Evolutionary conservation across 495 filamentous ascomycete genomes (phyloP).

Genomic region (Amphirosellinia nigrospora): DNA sequence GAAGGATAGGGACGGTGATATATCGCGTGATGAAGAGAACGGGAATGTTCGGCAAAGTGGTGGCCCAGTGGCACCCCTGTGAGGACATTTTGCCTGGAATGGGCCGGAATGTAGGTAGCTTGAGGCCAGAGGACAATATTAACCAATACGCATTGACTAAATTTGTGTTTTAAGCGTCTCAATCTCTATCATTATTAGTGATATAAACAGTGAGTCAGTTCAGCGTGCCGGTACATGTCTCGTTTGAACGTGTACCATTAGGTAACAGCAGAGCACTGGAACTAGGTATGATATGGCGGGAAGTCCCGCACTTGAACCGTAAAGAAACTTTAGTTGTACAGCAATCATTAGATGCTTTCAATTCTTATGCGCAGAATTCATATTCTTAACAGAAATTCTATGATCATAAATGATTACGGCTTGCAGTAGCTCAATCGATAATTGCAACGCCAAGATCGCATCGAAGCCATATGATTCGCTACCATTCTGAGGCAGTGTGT

Average conservation of each 20-base stretch:
- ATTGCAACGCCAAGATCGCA: not conserved
- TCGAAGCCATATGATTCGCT: constrained; percentile 6
- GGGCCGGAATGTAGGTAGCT: constrained; percentile 73
- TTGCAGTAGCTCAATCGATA: not conserved
- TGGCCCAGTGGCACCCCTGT: constrained; percentile 45
- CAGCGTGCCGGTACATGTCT: not conserved
- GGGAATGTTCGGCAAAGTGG: not conserved
- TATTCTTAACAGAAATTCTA: too few relatives aligned
- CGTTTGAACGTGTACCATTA: not conserved
- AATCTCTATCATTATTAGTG: not conserved
- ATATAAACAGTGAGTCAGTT: not conserved
- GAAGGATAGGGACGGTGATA: constrained; percentile 31
- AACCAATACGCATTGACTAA: not conserved
- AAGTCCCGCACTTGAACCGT: too few relatives aligned
- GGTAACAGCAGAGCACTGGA: not conserved
- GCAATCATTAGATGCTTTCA: too few relatives aligned
- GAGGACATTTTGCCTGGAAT: constrained; percentile 79
- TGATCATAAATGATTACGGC: not conserved
- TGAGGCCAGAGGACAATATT: not conserved
- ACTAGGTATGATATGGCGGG: not conserved
- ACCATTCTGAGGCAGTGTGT: not conserved
- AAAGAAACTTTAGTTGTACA: too few relatives aligned
- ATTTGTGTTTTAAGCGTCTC: not conserved
- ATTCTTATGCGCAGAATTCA: too few relatives aligned
- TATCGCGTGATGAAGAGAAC: constrained; percentile 35